Evolutionary conservation across 257 asterid genomes (phyloP).

Genomic region (Solanum corneliomulleri): DNA sequence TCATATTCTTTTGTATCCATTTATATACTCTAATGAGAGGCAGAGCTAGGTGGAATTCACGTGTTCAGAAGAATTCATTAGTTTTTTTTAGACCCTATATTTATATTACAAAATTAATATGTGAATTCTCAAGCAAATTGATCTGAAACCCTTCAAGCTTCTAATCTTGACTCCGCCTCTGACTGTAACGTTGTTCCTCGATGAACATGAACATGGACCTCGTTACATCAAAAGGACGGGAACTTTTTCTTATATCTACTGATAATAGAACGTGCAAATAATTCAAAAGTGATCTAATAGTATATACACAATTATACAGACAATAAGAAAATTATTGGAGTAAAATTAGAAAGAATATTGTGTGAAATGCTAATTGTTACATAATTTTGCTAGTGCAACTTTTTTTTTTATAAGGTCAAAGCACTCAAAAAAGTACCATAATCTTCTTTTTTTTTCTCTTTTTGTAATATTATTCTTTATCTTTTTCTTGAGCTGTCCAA

Average conservation of each 20-base stretch:
- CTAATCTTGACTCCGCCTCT: too few relatives aligned
- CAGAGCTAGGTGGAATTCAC: rapidly evolving
- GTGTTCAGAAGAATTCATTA: too few relatives aligned
- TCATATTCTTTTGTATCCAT: not conserved
- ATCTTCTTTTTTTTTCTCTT: not conserved
- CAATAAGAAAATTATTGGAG: not conserved
- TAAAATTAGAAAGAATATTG: not conserved
- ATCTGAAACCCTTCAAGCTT: too few relatives aligned
- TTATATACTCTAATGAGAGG: not conserved
- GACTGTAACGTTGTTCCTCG: not conserved
- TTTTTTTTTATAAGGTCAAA: not conserved
- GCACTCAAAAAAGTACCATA: not conserved
- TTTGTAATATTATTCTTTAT: not conserved
- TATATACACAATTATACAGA: not conserved
- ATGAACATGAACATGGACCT: not conserved
- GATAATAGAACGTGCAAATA: not conserved
- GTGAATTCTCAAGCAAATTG: too few relatives aligned
- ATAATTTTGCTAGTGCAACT: not conserved
- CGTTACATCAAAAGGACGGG: not conserved
- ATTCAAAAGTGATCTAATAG: not conserved
- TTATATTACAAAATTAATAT: too few relatives aligned
- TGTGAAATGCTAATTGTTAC: not conserved
- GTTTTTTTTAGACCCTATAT: rapidly evolving
- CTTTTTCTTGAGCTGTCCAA: not conserved
- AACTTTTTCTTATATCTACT: not conserved